Percentiles rank a stretch among this genome's conserved stretches.
phyloP scores from a whole-genome alignment of 1,139 yeast genomes.

The Taphrina communis region DNA sequence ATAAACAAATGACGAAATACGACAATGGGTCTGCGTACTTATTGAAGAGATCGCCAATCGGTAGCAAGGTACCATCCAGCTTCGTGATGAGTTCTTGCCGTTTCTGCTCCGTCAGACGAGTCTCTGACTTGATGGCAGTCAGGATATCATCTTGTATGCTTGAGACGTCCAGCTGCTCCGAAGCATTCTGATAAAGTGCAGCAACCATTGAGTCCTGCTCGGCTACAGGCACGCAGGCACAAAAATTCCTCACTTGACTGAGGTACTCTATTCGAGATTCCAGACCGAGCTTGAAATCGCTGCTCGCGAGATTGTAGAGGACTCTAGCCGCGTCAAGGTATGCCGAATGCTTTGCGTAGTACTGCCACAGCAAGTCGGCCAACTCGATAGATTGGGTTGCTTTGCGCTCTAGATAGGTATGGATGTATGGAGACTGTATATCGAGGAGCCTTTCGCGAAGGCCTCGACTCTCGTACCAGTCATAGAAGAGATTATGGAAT shows the following conservation, averaged over 20 bases:
- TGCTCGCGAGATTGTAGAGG: slow-evolving; percentile 71
- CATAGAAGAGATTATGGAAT: slow-evolving; percentile 89
- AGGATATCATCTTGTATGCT: slow-evolving; percentile 84
- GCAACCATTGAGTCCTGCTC: slow-evolving; percentile 65
- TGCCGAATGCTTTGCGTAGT: slow-evolving; percentile 80
- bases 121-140: slow-evolving; percentile 64
- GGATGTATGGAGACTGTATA: slow-evolving; percentile 72
- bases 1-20: slow-evolving; percentile 78
- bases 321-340: slow-evolving; percentile 84
- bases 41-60: slow-evolving; percentile 81
- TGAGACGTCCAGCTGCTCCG: slow-evolving; percentile 85
- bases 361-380: slow-evolving; percentile 86
- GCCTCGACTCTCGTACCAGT: slow-evolving; percentile 85
- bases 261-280: slow-evolving; percentile 82
- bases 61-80: slow-evolving; percentile 68
- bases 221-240: slow-evolving; percentile 61
- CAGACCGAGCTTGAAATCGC: slow-evolving; percentile 69
- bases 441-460: slow-evolving; percentile 77
- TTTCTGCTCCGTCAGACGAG: slow-evolving; percentile 58
- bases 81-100: slow-evolving; percentile 59
- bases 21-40: slow-evolving; percentile 86
- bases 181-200: slow-evolving; percentile 69
- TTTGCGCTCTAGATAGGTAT: slow-evolving; percentile 76
- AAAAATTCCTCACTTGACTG: slow-evolving; percentile 91
- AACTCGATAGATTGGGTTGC: slow-evolving; percentile 70